A percentile compares a stretch with the other conserved stretches of the same genome.
These are phyloP conservation scores for Cyanodermella asteris DNA, from an alignment of 2,329 filamentous ascomycete species.

Conservation along the genomic window DNA sequence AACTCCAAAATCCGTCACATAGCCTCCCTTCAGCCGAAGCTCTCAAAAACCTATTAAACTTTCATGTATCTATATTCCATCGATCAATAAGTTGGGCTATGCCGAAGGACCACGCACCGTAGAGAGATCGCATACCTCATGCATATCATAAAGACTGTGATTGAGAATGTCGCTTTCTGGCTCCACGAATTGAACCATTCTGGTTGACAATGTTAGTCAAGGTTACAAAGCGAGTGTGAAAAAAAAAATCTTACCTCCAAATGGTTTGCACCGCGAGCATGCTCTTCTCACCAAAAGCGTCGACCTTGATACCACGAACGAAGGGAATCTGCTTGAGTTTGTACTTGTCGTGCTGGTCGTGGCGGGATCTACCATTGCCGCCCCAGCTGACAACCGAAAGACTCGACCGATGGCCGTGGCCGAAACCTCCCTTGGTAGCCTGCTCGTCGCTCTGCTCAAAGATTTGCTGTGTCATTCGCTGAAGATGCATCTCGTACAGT, in stretches of 20 bases:
- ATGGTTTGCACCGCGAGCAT: conserved; percentile 4
- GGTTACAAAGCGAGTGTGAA: no score
- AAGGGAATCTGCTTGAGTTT: conserved; percentile 4
- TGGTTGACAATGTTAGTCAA: no score
- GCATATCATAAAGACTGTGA: conserved; percentile 3
- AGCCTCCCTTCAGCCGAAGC: no score
- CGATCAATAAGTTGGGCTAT: no score
- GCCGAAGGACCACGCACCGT: no score
- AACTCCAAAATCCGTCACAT: no score
- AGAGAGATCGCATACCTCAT: conserved; percentile 3
- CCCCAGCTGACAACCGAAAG: conserved; percentile 6
- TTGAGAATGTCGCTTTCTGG: conserved; percentile 4
- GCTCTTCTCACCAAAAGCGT: conserved; percentile 4
- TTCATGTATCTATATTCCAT: no score
- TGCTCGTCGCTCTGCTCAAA: conserved; percentile 5
- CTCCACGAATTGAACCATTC: conserved; percentile 6
- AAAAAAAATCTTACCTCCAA: no score
- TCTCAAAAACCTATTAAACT: no score
- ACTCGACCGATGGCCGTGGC: conserved; percentile 3
- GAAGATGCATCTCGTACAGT: conserved; percentile 24
- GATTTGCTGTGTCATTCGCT: conserved; percentile 15
- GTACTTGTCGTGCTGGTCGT: conserved; percentile 1
- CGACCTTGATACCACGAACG: conserved; percentile 3
- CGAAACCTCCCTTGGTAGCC: conserved; percentile 3
- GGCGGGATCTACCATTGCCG: conserved; percentile 2